Percentiles rank a stretch among this genome's conserved stretches.
phyloP scores from a whole-genome alignment of 345 rosid species.

The Passiflora organensis region DNA sequence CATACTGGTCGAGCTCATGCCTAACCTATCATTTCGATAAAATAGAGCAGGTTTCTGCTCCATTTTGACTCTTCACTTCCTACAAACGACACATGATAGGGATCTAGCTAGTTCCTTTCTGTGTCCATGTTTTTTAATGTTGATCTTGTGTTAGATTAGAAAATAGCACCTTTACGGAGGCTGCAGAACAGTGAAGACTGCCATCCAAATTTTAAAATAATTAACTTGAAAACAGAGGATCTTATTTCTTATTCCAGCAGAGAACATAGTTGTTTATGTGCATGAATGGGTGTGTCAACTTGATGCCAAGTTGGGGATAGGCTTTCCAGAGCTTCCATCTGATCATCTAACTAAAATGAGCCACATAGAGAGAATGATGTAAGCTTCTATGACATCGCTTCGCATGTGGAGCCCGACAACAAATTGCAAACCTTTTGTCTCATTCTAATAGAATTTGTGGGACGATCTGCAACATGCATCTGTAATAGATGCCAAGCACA shows the following conservation, averaged over 20 bases:
- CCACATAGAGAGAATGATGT: background rate
- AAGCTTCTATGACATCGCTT: background rate
- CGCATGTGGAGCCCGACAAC: background rate
- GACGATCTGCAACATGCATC: background rate
- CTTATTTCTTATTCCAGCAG: background rate
- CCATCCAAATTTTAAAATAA: background rate
- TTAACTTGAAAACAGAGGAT: background rate
- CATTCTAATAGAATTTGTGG: background rate
- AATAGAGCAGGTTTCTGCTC: no score
- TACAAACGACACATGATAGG: no score
- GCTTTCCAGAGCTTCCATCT: background rate
- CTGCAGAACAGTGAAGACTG: background rate
- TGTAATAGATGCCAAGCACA: no score
- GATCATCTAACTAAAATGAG: background rate
- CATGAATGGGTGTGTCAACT: background rate
- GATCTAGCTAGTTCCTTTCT: no score
- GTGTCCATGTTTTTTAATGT: no score
- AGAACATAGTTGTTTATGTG: background rate
- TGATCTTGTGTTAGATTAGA: no score
- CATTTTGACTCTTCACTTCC: no score
- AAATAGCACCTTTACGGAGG: no score
- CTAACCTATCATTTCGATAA: no score
- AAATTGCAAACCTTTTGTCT: background rate
- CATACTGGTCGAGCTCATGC: no score
- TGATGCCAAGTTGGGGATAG: background rate